Conservation (phyloP, 176 grass and related monocot genomes). For the Cocos nucifera region DNA sequence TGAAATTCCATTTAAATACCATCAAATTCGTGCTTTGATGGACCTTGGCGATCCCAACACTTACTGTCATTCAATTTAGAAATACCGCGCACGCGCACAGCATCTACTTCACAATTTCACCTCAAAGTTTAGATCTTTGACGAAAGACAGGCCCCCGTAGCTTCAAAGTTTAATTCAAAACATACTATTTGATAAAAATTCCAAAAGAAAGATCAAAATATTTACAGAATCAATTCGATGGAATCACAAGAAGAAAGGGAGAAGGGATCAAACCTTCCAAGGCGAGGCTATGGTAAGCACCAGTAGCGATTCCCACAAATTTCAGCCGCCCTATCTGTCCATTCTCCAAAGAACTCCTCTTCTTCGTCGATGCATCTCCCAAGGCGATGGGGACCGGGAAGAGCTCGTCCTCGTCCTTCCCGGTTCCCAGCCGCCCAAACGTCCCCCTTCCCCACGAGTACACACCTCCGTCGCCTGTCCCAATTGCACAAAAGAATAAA, state of each 20-base stretch:
- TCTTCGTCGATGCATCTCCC: background rate
- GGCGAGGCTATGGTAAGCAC: slow-evolving; percentile 83
- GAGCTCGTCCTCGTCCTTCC: slow-evolving; percentile 58
- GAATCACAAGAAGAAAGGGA: background rate
- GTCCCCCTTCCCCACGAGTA: slow-evolving; percentile 82
- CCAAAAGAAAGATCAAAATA: no score
- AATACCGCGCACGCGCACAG: no score
- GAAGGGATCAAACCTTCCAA: slow-evolving; percentile 46
- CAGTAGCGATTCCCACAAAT: slow-evolving; percentile 58
- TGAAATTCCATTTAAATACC: background rate
- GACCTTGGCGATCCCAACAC: background rate
- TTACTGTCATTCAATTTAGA: no score
- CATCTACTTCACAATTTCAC: no score
- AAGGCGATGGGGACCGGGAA: slow-evolving; percentile 44
- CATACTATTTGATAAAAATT: no score
- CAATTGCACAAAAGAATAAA: slow-evolving; percentile 2
- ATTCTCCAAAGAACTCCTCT: no score
- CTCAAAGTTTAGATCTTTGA: no score
- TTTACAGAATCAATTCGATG: no score
- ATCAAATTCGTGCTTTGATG: background rate
- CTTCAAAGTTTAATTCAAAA: no score
- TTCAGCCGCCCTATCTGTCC: slow-evolving; percentile 18
- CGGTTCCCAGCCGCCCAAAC: slow-evolving; percentile 78
- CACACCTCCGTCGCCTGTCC: slow-evolving; percentile 60
- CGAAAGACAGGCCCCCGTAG: no score